These are phyloP conservation scores for Protomyces arabidopsidicola DNA, from an alignment of 1,139 yeast species.

Conservation along the genomic window DNA sequence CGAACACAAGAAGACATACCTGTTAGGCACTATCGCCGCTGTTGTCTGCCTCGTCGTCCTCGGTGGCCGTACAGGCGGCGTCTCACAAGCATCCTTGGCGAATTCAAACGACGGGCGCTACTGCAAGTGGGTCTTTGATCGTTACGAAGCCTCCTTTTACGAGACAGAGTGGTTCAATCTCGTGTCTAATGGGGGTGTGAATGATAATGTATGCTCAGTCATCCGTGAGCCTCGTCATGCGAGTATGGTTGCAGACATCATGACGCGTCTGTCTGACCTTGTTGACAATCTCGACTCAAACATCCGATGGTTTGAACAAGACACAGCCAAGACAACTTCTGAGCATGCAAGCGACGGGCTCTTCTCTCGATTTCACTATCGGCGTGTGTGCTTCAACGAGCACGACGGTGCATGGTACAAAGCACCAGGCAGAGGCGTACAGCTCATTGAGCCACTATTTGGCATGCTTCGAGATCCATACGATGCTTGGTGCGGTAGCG, in stretches of 20 bases:
- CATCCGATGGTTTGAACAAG: background rate
- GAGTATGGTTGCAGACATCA: background rate
- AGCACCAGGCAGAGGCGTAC: slow-evolving; percentile 10
- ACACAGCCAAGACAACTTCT: slow-evolving; percentile 1
- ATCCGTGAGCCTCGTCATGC: slow-evolving; percentile 4
- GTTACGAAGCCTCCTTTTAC: slow-evolving; percentile 6
- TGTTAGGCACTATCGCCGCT: background rate
- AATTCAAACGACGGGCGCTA: background rate
- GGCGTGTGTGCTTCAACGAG: slow-evolving; percentile 6
- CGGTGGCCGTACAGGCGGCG: background rate
- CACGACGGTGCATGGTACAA: background rate
- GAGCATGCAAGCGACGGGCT: background rate
- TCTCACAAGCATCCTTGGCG: background rate
- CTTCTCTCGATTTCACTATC: slow-evolving; percentile 15
- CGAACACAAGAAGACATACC: background rate
- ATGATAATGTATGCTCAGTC: slow-evolving; percentile 5
- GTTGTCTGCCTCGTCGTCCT: background rate
- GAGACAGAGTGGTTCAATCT: slow-evolving; percentile 12
- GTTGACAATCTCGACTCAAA: background rate
- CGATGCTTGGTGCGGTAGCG: slow-evolving; percentile 4
- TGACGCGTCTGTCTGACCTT: slow-evolving; percentile 3
- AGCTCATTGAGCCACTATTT: slow-evolving; percentile 22
- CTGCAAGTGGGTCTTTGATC: slow-evolving; percentile 19
- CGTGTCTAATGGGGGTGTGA: slow-evolving; percentile 1
- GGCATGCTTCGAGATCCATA: slow-evolving; percentile 24